phyloP scores from a whole-genome alignment of 345 rosid genomes.

The Sisymbrium altissimum region DNA sequence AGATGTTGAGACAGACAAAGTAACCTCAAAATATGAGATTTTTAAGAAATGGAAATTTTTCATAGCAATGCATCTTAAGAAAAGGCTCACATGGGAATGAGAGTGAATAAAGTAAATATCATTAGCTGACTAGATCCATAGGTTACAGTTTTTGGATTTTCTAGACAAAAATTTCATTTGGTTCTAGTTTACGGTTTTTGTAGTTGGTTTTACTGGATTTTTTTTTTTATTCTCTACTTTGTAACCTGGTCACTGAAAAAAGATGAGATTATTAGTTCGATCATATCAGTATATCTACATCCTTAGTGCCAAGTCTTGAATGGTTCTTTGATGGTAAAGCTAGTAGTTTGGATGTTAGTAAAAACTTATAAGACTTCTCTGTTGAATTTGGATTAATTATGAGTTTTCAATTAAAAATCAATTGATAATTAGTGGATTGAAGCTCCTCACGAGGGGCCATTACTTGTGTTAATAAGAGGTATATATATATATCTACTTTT shows the following conservation, averaged over 20 bases:
- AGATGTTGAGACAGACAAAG: constrained; percentile 97
- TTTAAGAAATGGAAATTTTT: not conserved
- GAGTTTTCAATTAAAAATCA: too few relatives aligned
- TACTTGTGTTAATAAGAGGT: too few relatives aligned
- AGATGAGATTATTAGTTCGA: not conserved
- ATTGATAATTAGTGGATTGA: too few relatives aligned
- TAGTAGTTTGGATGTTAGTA: constrained; percentile 2
- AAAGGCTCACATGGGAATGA: not conserved
- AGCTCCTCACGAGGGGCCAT: too few relatives aligned
- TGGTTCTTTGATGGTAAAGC: not conserved
- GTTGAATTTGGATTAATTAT: too few relatives aligned
- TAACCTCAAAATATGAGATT: constrained; percentile 21
- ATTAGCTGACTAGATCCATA: not conserved
- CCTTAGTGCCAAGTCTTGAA: not conserved
- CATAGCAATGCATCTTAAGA: not conserved
- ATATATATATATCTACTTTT: too few relatives aligned
- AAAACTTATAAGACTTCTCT: not conserved
- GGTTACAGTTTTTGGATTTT: not conserved
- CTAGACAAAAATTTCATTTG: not conserved
- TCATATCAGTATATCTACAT: not conserved
- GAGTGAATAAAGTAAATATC: not conserved
- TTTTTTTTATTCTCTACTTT: constrained; percentile 1
- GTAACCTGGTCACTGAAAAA: not conserved
- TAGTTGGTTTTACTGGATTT: not conserved
- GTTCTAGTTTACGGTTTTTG: not conserved